Evolutionary conservation across 164 flowering plant genomes (phyloP).

Genomic region (Liriodendron chinense): DNA sequence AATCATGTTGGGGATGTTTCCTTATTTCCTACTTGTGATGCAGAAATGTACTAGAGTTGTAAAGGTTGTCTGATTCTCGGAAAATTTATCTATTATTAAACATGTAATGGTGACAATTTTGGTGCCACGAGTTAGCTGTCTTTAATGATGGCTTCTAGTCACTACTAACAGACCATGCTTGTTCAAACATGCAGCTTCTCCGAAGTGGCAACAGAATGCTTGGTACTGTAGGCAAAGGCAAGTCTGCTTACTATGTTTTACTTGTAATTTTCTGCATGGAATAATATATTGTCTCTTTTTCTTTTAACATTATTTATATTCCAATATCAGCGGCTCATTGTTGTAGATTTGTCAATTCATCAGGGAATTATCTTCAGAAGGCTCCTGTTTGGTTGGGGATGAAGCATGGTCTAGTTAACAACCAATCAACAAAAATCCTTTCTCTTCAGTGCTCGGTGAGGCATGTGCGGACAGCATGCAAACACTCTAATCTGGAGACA

Average conservation of each 20-base stretch:
- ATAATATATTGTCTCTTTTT: neutral
- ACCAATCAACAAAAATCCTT: slow-evolving; percentile 12
- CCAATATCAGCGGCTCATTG: neutral
- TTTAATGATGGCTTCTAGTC: neutral
- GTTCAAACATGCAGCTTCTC: slow-evolving; percentile 24
- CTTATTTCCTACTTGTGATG: neutral
- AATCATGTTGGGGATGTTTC: neutral
- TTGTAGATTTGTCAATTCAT: neutral
- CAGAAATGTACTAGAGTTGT: neutral
- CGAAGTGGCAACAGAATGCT: slow-evolving; percentile 20
- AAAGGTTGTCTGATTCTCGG: neutral
- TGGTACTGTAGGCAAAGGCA: slow-evolving; percentile 28
- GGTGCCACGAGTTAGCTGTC: neutral
- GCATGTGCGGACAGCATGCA: slow-evolving; percentile 46
- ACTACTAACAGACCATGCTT: neutral
- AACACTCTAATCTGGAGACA: slow-evolving; percentile 42
- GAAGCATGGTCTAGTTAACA: slow-evolving; percentile 12
- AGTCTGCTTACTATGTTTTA: slow-evolving; percentile 10
- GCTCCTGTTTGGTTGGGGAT: slow-evolving; percentile 15
- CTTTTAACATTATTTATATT: neutral
- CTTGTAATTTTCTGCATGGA: neutral
- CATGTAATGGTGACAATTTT: neutral
- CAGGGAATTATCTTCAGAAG: neutral
- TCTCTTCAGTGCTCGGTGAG: slow-evolving; percentile 28
- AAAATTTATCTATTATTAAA: neutral